Conservation (phyloP, 2,329 filamentous ascomycete species). For the Ustilaginoidea virens region DNA sequence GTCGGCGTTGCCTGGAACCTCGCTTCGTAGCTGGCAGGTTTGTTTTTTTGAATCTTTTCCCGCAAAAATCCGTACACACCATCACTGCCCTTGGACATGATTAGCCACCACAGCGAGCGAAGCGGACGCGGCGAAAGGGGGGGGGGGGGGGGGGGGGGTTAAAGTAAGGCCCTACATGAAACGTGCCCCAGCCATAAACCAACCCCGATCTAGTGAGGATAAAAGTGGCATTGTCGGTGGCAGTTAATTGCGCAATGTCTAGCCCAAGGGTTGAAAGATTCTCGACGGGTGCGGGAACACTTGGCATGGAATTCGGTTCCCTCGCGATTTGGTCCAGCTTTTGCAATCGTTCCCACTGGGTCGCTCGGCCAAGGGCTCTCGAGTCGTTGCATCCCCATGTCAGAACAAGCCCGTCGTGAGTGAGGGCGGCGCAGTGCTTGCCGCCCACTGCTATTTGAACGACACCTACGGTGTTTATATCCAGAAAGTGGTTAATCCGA, state of each 20-base stretch:
- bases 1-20: conserved; percentile 17
- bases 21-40: not conserved
- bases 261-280: conserved; percentile 30
- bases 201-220: conserved; percentile 51
- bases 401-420: conserved; percentile 44
- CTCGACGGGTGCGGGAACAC: conserved; percentile 33
- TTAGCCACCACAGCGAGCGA: not conserved
- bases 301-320: conserved; percentile 42
- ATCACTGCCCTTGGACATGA: conserved; percentile 3
- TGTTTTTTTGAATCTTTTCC: conserved; percentile 11
- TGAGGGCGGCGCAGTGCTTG: conserved; percentile 48
- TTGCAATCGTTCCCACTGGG: conserved; percentile 26
- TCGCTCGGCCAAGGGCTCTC: conserved; percentile 45
- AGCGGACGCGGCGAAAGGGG: not conserved
- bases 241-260: conserved; percentile 43
- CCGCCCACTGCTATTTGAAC: conserved; percentile 47
- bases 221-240: conserved; percentile 53
- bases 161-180: conserved; percentile 33
- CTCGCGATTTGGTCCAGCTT: conserved; percentile 20
- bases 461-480: conserved; percentile 28
- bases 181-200: conserved; percentile 67
- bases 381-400: conserved; percentile 57
- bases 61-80: conserved; percentile 6
- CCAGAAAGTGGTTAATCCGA: conserved; percentile 36
- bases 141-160: conserved; percentile 2